Conservation (phyloP, 1,139 yeast species). For the Pichiaceae sp. region DNA sequence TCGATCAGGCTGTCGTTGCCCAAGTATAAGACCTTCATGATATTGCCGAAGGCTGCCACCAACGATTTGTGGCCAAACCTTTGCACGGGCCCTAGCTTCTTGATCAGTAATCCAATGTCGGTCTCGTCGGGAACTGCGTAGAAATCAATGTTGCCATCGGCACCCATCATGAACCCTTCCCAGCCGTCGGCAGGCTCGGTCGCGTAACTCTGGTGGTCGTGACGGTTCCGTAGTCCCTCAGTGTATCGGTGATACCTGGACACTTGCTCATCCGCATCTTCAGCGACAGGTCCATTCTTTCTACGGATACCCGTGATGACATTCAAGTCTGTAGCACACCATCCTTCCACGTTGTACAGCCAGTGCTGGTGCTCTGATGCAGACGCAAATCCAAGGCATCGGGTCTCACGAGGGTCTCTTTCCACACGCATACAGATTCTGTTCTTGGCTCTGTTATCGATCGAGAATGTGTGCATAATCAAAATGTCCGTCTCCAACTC, state of each 20-base stretch:
- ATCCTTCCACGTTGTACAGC: conserved; percentile 56
- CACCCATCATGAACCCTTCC: conserved; percentile 77
- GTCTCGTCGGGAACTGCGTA: conserved; percentile 52
- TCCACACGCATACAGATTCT: conserved; percentile 82
- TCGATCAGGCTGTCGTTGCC: conserved; percentile 51
- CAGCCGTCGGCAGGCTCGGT: conserved; percentile 26
- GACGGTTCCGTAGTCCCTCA: neutral
- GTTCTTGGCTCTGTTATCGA: conserved; percentile 68
- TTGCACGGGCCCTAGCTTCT: conserved; percentile 43
- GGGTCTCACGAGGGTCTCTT: conserved; percentile 84
- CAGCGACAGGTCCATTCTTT: conserved; percentile 22
- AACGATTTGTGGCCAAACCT: conserved; percentile 75
- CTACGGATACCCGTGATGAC: conserved; percentile 65
- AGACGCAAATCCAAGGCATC: conserved; percentile 78
- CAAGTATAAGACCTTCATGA: conserved; percentile 61
- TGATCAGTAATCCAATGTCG: conserved; percentile 35
- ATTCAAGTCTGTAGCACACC: conserved; percentile 75
- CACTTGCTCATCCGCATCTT: neutral
- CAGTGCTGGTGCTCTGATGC: conserved; percentile 66
- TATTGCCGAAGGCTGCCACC: conserved; percentile 64
- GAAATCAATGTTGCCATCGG: conserved; percentile 50
- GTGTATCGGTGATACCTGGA: neutral
- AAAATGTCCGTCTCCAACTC: conserved; percentile 49
- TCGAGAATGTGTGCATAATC: conserved; percentile 64
- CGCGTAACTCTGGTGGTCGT: neutral